Conservation (phyloP, 106 monocot species). For the Hemerocallis citrina region DNA sequence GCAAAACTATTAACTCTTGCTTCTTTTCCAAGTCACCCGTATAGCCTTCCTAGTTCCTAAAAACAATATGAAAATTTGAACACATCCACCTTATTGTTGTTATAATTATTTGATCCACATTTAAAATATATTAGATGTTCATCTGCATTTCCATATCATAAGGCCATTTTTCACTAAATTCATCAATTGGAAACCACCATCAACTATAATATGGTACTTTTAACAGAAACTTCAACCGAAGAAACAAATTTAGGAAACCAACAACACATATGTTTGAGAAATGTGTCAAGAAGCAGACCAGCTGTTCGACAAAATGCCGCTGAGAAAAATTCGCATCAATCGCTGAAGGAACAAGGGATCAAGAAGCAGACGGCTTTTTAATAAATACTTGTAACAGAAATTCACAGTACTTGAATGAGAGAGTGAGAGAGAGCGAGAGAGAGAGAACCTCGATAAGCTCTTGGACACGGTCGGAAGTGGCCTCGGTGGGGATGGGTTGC, state of each 20-base stretch:
- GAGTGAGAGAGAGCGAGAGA: neutral
- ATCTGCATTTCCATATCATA: neutral
- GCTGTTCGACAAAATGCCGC: neutral
- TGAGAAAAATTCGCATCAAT: neutral
- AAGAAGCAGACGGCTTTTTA: neutral
- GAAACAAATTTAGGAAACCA: too few relatives aligned
- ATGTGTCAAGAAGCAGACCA: neutral
- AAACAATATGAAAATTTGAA: too few relatives aligned
- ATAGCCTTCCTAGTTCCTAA: too few relatives aligned
- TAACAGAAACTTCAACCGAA: too few relatives aligned
- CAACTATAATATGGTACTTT: too few relatives aligned
- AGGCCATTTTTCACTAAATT: neutral
- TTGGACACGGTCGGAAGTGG: constrained; percentile 12
- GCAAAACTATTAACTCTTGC: too few relatives aligned
- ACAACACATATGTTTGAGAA: too few relatives aligned
- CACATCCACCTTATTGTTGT: too few relatives aligned
- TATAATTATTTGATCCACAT: too few relatives aligned
- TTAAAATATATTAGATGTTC: neutral
- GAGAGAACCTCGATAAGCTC: constrained; percentile 17
- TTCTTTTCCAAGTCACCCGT: too few relatives aligned
- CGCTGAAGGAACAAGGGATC: neutral
- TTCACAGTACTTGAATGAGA: too few relatives aligned
- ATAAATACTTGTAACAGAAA: too few relatives aligned
- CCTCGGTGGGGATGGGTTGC: neutral
- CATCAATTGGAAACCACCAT: neutral